A percentile compares a stretch with the other conserved stretches of the same genome.
Conservation (phyloP, 495 filamentous ascomycete species). For the Pyrenopolyporus hunteri region DNA sequence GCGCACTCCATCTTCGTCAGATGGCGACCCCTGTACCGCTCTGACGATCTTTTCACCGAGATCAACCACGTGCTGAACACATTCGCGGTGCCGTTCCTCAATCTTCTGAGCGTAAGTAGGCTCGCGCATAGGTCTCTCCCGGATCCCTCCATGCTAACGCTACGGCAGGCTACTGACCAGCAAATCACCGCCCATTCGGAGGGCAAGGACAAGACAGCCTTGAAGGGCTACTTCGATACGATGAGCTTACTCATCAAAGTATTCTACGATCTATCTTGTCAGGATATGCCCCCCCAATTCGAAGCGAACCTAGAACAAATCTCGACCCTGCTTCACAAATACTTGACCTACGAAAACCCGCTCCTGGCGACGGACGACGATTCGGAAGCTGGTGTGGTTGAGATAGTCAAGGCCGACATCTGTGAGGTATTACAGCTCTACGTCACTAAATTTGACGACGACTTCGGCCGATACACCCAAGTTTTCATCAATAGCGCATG, state of each 20-base stretch:
- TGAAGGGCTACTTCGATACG: constrained; percentile 78
- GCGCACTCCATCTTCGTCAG: constrained; percentile 97
- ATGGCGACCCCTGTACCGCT: constrained; percentile 91
- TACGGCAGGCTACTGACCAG: constrained; percentile 69
- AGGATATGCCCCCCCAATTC: constrained; percentile 93
- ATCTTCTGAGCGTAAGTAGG: constrained; percentile 69
- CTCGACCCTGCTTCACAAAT: constrained; percentile 83
- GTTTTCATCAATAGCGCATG: constrained; percentile 89
- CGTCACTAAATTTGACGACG: constrained; percentile 92
- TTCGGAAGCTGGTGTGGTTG: constrained; percentile 79
- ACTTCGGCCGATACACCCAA: constrained; percentile 75
- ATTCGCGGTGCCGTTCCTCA: constrained; percentile 82
- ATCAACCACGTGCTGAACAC: constrained; percentile 89
- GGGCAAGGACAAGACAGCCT: constrained; percentile 69
- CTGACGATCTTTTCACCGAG: constrained; percentile 87
- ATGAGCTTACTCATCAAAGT: constrained; percentile 87
- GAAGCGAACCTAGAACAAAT: constrained; percentile 81
- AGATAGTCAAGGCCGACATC: constrained; percentile 87
- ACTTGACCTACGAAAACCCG: constrained; percentile 85
- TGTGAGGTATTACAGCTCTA: constrained; percentile 88
- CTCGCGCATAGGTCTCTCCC: not conserved
- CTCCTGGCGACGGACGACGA: constrained; percentile 83
- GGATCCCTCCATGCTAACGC: constrained; percentile 26
- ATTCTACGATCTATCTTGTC: constrained; percentile 93
- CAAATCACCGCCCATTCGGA: constrained; percentile 69